Evolutionary conservation across 257 asterid genomes (phyloP), one percentile per base, ranked within the genome.

Genomic region (Misopates orontium): DNA sequence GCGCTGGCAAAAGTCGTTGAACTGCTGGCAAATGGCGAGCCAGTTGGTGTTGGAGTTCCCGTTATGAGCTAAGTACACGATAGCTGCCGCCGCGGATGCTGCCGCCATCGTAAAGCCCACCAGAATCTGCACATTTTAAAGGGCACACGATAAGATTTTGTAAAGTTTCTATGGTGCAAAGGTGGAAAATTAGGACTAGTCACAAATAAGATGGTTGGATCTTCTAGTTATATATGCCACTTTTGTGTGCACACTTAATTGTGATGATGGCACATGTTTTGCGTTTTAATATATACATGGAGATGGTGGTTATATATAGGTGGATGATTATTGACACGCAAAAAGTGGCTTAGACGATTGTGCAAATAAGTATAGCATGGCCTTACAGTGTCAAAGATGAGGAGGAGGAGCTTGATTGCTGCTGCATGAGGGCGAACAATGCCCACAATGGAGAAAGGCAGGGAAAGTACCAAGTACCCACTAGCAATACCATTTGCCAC

Each of bases 361-460:
- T n/a, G n/a, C n/a, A n/a, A n/a, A n/a, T n/a, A n/a, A n/a, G n/a
- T n/a, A n/a, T n/a, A n/a, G n/a, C n/a, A n/a, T n/a, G n/a, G 40
- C 32, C 72, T 81, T 75, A 83, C 96, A 0, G 87, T 81, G 74
- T 90, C 97, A 15, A 87, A 71, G 45, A 87, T 84, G 83, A 85
- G 75, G 24, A 90, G 96, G 23, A 82, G 83, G 62, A 87, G 80
- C 78, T 82, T 90, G 60, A 77, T 59, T 59, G 86, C 87, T 1
- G 67, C 69, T 41, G 73, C 75, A 54, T 81, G 87, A 0, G 97
- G 95, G 25, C 93, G 85, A 60, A 90, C 92, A 68, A 90, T 90
- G 77, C 91, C 78, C 20, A 85, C 84, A 9, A 90, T 79, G 69
- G 96, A 87, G 86, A 87, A 87, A 47, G 97, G 91, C 78, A 90